These are phyloP conservation scores for Pilatotrama ljubarskyi DNA, from an alignment of 768 basidiomycete genomes.

Conservation along the genomic window DNA sequence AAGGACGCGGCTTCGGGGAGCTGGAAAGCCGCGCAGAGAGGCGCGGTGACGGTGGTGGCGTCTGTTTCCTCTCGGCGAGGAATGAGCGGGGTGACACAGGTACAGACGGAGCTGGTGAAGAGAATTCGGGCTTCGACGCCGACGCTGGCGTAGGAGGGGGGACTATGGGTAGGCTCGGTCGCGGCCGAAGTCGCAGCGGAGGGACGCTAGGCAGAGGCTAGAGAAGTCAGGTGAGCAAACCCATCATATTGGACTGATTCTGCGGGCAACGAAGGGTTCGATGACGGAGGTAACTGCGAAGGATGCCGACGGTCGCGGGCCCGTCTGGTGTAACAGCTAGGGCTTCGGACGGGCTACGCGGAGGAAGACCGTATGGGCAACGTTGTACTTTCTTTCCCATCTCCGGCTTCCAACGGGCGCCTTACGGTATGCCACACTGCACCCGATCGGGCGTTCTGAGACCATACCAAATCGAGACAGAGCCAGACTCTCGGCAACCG, in stretches of 20 bases:
- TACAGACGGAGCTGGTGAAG: slow-evolving; percentile 2
- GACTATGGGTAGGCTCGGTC: slow-evolving; percentile 19
- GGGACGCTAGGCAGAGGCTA: slow-evolving; percentile 17
- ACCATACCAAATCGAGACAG: slow-evolving; percentile 9
- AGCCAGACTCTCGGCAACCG: not conserved
- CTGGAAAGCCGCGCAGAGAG: not conserved
- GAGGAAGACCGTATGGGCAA: not conserved
- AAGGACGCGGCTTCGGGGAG: slow-evolving; percentile 13
- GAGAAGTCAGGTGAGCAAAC: slow-evolving; percentile 8
- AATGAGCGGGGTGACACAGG: slow-evolving; percentile 13
- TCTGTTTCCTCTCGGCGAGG: not conserved
- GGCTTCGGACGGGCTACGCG: slow-evolving; percentile 1
- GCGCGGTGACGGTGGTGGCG: slow-evolving; percentile 13
- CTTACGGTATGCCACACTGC: not conserved
- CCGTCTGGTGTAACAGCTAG: not conserved
- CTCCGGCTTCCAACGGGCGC: not conserved
- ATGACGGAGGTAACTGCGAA: not conserved
- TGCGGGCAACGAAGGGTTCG: not conserved
- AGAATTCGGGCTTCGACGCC: slow-evolving; percentile 1
- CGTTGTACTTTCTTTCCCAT: not conserved
- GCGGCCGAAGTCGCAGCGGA: slow-evolving; percentile 7
- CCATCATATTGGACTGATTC: not conserved
- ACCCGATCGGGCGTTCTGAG: not conserved
- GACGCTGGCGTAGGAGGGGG: slow-evolving; percentile 13
- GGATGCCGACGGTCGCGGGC: not conserved